Conservation (phyloP, 352 stramenopile genomes). For the Phytopythium litorale region DNA sequence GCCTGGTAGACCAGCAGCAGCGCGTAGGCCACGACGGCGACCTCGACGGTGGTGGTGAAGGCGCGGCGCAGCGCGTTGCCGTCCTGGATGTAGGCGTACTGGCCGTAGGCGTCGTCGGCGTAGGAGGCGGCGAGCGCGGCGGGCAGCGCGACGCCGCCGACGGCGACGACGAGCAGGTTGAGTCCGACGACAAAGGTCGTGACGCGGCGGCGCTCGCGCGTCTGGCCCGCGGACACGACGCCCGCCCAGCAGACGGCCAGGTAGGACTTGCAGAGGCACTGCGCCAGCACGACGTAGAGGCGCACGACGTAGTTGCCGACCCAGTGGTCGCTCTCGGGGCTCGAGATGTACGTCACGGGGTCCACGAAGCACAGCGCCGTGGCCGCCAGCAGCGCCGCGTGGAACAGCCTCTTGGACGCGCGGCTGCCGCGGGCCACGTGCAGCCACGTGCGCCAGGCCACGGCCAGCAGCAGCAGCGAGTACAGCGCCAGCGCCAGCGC, state of each 20-base stretch:
- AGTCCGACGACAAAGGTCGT: constrained; percentile 50
- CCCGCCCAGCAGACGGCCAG: constrained; percentile 77
- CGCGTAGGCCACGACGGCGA: constrained; percentile 62
- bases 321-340: constrained; percentile 59
- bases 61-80: constrained; percentile 37
- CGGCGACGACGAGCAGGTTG: constrained; percentile 41
- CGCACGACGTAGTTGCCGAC: constrained; percentile 59
- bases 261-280: constrained; percentile 80
- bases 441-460: constrained; percentile 58
- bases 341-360: constrained; percentile 54
- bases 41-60: constrained; percentile 54
- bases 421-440: constrained; percentile 57
- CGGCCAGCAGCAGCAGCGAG: constrained; percentile 42
- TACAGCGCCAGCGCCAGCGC: constrained; percentile 63
- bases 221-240: constrained; percentile 74
- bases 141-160: constrained; percentile 60
- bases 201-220: constrained; percentile 46
- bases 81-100: constrained; percentile 56
- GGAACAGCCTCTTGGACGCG: constrained; percentile 62
- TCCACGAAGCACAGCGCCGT: constrained; percentile 67
- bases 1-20: constrained; percentile 70
- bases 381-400: constrained; percentile 61
- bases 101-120: constrained; percentile 50
- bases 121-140: constrained; percentile 46
- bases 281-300: constrained; percentile 62